Conservation (phyloP, 176 grass and related monocot species). For the Carex scoparia region DNA sequence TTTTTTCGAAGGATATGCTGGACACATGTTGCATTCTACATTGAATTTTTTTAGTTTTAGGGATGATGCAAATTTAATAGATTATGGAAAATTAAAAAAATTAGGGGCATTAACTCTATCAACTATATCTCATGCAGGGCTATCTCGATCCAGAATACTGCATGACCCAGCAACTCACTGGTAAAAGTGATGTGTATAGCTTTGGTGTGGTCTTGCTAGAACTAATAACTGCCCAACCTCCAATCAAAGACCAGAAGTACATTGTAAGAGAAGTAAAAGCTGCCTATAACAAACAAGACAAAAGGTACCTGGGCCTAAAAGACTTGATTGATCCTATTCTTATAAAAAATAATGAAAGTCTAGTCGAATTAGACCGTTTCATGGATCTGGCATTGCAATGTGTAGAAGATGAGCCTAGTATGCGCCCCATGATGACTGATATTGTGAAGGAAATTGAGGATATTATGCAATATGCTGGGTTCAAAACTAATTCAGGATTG, state of each 20-base stretch:
- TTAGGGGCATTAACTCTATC: neutral
- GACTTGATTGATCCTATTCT: constrained; percentile 64
- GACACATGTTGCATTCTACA: neutral
- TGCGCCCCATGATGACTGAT: constrained; percentile 52
- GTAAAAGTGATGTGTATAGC: constrained; percentile 89
- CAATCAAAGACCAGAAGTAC: constrained; percentile 47
- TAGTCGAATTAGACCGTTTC: constrained; percentile 43
- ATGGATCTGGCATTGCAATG: constrained; percentile 57
- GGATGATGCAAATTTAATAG: neutral
- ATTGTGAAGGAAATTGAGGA: constrained; percentile 59
- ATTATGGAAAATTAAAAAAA: neutral
- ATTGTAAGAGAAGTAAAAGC: constrained; percentile 63
- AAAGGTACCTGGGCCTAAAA: constrained; percentile 38
- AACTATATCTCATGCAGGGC: constrained; percentile 36
- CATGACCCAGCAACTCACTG: constrained; percentile 70
- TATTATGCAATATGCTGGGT: constrained; percentile 52
- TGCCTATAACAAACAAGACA: constrained; percentile 42
- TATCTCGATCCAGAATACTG: constrained; percentile 92
- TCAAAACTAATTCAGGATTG: constrained; percentile 31
- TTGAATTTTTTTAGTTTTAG: neutral
- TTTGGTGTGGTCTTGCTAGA: constrained; percentile 77
- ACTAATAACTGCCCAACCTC: constrained; percentile 50
- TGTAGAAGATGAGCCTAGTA: constrained; percentile 16
- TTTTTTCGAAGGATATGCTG: neutral
- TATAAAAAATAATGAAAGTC: constrained; percentile 16